phyloP scores from a whole-genome alignment of 2,329 filamentous ascomycete genomes.

The Ophiostoma perfectum region DNA sequence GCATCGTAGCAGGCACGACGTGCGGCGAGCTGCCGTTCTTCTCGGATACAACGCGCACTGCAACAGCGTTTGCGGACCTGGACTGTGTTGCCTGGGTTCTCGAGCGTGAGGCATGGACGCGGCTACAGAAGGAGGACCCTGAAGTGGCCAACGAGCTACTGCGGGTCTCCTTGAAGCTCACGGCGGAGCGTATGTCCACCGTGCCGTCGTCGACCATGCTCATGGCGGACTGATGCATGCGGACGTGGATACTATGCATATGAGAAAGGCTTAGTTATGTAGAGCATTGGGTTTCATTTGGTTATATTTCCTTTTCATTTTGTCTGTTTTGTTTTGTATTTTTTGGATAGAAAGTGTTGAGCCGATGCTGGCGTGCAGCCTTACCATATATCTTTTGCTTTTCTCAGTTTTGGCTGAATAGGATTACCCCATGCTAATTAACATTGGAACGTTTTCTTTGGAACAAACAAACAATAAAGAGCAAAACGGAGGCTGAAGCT shows the following conservation, averaged over 20 bases:
- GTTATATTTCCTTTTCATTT: not conserved
- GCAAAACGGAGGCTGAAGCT: not conserved
- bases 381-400: slow-evolving; percentile 1
- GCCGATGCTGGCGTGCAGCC: not conserved
- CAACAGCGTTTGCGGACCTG: slow-evolving; percentile 76
- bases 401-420: not conserved
- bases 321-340: not conserved
- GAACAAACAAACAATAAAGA: not conserved
- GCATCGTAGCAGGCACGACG: slow-evolving; percentile 88
- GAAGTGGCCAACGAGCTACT: slow-evolving; percentile 80
- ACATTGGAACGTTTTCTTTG: not conserved
- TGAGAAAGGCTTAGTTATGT: too few species aligned
- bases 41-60: slow-evolving; percentile 79
- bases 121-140: slow-evolving; percentile 64
- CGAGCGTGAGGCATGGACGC: slow-evolving; percentile 64
- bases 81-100: slow-evolving; percentile 81
- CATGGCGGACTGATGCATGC: slow-evolving; percentile 22
- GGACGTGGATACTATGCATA: not conserved
- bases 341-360: not conserved
- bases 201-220: slow-evolving; percentile 28
- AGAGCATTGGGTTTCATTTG: not conserved
- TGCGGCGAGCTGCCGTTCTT: slow-evolving; percentile 97
- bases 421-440: not conserved
- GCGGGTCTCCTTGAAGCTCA: slow-evolving; percentile 84
- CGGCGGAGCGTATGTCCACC: slow-evolving; percentile 74